Base-by-base conservation (phyloP, 805 yeast species). In the Starmera amethionina region DNA sequence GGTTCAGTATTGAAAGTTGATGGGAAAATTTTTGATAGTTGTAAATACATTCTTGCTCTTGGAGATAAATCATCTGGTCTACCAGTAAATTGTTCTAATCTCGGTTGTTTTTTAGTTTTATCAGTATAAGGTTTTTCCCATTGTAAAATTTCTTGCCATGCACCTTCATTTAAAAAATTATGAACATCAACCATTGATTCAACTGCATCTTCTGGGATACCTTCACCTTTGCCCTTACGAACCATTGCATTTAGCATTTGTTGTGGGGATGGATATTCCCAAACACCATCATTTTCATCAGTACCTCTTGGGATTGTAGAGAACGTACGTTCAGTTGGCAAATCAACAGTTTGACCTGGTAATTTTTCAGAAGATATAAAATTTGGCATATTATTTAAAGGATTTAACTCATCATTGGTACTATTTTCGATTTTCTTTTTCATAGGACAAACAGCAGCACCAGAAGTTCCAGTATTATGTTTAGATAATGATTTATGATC, bases 241-340 rank as follows among this genome's bases (percentile, higher is more conserved):
- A 88, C 65, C 97, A 93, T 90, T 11, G 99, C 99, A 55, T 90
- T 89, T 49, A 88, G 79, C 99, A 93, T 93, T 59, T 93, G 99
- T 63, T 93, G 98, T 1, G 99, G 98, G 3, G 96, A 86, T 2
- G 99, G 99, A 58, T 93, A 93, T 63, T 93, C 98, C 99, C 99
- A 93, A 37, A 80, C 77, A 2, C 95, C 95, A 45, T 77, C 78
- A 9, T 65, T 69, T 2, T 65, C 68, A 12, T 58, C 56, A 27
- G 68, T 74, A 27, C 97, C 97, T 46, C 86, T 73, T 16, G 98
- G 98, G 40, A 93, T 93, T 2, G 86, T 64, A 13, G 96, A 86
- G 32, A 79, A 60, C 2, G 95, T 82, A 50, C 96, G 76, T 34
- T 82, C 85, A 0, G 93, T 85, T 9, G 97, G 88, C 29, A 93